Percentiles rank a stretch among this genome's conserved stretches.
phyloP scores from a whole-genome alignment of 306 rosid genomes.

The Vigna angularis region DNA sequence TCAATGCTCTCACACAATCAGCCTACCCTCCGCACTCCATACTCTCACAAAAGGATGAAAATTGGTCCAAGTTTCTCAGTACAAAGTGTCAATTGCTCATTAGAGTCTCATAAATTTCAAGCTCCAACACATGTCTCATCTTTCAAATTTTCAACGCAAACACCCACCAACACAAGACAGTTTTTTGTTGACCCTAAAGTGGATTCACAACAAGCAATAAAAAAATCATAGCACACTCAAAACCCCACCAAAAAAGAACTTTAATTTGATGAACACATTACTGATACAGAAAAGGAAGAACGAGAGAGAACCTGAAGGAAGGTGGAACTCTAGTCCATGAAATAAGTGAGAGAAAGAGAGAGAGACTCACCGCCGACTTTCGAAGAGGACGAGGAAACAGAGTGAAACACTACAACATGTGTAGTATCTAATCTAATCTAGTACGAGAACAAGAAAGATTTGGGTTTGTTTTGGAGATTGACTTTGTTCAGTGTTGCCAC shows the following conservation, averaged over 20 bases:
- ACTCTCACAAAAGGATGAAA: slow-evolving; percentile 15
- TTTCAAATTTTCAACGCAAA: background rate
- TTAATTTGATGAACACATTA: background rate
- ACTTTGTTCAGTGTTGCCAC: background rate
- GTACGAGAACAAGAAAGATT: background rate
- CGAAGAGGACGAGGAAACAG: slow-evolving; percentile 4
- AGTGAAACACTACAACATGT: background rate
- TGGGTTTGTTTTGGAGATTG: background rate
- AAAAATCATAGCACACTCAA: slow-evolving; percentile 1
- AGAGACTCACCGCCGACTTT: slow-evolving; percentile 2
- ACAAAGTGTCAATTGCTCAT: background rate
- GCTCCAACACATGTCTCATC: background rate
- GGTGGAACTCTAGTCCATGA: background rate
- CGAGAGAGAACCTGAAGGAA: slow-evolving; percentile 32
- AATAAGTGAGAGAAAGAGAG: background rate
- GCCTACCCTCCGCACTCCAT: background rate
- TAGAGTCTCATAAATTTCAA: slow-evolving; percentile 11
- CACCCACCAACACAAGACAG: background rate
- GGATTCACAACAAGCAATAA: background rate
- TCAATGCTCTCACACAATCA: background rate
- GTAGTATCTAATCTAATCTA: background rate
- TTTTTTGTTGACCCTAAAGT: slow-evolving; percentile 16
- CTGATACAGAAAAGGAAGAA: background rate
- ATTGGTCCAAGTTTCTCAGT: background rate
- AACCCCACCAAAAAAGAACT: slow-evolving; percentile 2